Evolutionary conservation across 2,329 filamentous ascomycete species (phyloP), one percentile per base, ranked within the genome.

Genomic region (Clonostachys sp.): DNA sequence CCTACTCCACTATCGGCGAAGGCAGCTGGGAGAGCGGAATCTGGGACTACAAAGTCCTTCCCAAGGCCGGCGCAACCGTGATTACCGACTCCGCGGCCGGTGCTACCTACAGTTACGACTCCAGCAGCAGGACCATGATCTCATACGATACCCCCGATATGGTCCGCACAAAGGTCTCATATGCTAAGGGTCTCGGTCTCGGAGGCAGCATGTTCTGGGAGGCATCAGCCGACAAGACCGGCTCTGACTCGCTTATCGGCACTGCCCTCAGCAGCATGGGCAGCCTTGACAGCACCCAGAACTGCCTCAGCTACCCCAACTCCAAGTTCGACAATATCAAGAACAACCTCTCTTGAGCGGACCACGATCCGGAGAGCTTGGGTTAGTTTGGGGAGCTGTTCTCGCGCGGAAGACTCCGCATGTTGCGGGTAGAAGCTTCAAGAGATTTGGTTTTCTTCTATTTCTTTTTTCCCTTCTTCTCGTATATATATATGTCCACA

Each of bases 181-280:
- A 86, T 61, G 78, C 91, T 55, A 74, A 77, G 63, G 58, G 66
- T 44, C 72, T 75, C 47, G 76, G 81, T 0, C 73, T 94, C 1
- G 88, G 84, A 5, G 89, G 89, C 20, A 83, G 79, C 33, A 92
- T 94, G 87, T 95, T 88, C 78, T 95, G 89, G 89, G 88, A 94
- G 63, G 83, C 80, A 14, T 88, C 83, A 51, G 82, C 75, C 8
- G 89, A 95, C 62, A 77, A 77, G 57, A 73, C 58, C 5, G 80
- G 75, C 16, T 65, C 64, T 12, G 74, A 76, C 4, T 87, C 83
- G 53, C 67, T 94, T 55, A 84, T 87, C 48, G 59, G 63, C 35
- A 75, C 75, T 6, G 62, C 57, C 4, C 64, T 75, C 13, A 70
- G 70, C n/a, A 66, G 68, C 5, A 56, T 64, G 3, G 63, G 63